These are phyloP conservation scores for Triticum timopheevii DNA, from an alignment of 176 grass and related monocot species.

Conservation along the genomic window DNA sequence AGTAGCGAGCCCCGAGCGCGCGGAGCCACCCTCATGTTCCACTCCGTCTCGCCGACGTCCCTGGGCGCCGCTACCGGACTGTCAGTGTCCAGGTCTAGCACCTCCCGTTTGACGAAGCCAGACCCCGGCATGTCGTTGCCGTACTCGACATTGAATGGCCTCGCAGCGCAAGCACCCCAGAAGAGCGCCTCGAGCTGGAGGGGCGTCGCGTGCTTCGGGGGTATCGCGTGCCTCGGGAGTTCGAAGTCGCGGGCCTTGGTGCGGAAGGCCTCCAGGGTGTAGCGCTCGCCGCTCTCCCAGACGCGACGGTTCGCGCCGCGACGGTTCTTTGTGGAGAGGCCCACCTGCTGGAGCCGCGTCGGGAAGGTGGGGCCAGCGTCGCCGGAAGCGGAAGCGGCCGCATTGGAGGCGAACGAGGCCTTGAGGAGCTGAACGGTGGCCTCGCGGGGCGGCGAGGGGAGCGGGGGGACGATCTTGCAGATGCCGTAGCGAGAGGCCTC, in stretches of 20 bases:
- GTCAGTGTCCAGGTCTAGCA: slow-evolving; percentile 9
- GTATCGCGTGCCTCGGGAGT: slow-evolving; percentile 45
- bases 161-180: slow-evolving; percentile 85
- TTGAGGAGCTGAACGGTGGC: slow-evolving; percentile 63
- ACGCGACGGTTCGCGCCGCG: slow-evolving; percentile 77
- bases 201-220: slow-evolving; percentile 40
- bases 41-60: slow-evolving; percentile 87
- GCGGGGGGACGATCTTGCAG: slow-evolving; percentile 96
- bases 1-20: slow-evolving; percentile 75
- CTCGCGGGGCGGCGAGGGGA: slow-evolving; percentile 58
- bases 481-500: slow-evolving; percentile 92
- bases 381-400: slow-evolving; percentile 25
- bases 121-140: slow-evolving; percentile 99
- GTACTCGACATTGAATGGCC: slow-evolving; percentile 90
- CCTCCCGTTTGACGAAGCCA: slow-evolving; percentile 51
- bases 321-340: slow-evolving; percentile 77
- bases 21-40: slow-evolving; percentile 95
- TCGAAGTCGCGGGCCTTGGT: slow-evolving; percentile 79
- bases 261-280: slow-evolving; percentile 84
- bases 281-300: slow-evolving; percentile 94
- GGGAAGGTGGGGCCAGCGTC: slow-evolving; percentile 61
- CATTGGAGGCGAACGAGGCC: slow-evolving; percentile 68
- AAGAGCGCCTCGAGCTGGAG: slow-evolving; percentile 86
- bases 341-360: slow-evolving; percentile 92
- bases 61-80: slow-evolving; percentile 32